These are phyloP conservation scores for Escallonia rubra DNA, from an alignment of 129 eudicot species.

Conservation along the genomic window DNA sequence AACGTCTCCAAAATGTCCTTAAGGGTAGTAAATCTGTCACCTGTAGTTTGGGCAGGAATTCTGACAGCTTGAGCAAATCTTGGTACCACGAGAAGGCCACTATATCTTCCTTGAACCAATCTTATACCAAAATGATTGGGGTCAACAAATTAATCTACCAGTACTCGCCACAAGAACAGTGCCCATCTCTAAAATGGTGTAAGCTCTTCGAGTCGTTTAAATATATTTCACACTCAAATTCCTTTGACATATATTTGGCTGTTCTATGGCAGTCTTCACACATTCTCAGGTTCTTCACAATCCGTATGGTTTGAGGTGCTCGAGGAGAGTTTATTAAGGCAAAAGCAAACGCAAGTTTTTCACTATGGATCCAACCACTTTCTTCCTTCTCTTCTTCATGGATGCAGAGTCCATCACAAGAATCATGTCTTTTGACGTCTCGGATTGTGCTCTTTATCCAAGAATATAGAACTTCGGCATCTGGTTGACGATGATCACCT, in stretches of 20 bases:
- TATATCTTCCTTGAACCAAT: no score
- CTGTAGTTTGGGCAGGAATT: no score
- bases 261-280: conserved; percentile 46
- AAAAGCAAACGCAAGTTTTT: conserved; percentile 52
- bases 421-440: conserved; percentile 8
- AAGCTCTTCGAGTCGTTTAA: conserved; percentile 39
- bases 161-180: conserved; percentile 57
- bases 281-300: conserved; percentile 51
- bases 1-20: no score
- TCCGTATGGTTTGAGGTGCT: conserved; percentile 22
- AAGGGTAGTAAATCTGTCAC: no score
- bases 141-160: conserved; percentile 30
- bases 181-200: conserved; percentile 51
- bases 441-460: conserved; percentile 28
- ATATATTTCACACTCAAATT: conserved; percentile 36
- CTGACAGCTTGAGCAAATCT: no score
- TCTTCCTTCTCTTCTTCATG: conserved; percentile 49
- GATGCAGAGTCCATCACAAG: conserved; percentile 9
- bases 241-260: conserved; percentile 37
- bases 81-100: no score
- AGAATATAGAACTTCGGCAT: conserved; percentile 15
- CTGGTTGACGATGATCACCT: conserved; percentile 24
- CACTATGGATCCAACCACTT: conserved; percentile 44
- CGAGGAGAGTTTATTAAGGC: conserved; percentile 24
- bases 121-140: no score